phyloP scores from a whole-genome alignment of 2,329 filamentous ascomycete species.

The Fulvia fulva region DNA sequence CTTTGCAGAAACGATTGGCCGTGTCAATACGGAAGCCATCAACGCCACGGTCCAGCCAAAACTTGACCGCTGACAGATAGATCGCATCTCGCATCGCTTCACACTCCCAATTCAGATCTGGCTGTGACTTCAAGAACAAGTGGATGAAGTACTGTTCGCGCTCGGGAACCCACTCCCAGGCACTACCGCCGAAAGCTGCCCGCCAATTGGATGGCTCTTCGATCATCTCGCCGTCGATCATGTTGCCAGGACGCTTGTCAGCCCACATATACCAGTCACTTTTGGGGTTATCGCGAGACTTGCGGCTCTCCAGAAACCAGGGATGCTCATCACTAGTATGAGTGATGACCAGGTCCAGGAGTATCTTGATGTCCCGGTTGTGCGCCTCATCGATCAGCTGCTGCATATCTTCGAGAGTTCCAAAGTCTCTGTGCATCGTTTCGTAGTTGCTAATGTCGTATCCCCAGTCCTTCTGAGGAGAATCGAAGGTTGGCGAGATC shows the following conservation, averaged over 20 bases:
- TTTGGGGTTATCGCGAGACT: constrained; percentile 48
- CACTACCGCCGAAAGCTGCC: constrained; percentile 54
- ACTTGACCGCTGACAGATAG: constrained; percentile 55
- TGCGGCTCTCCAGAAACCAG: constrained; percentile 56
- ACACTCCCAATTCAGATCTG: constrained; percentile 84
- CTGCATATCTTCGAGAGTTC: constrained; percentile 63
- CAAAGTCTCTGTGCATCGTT: constrained; percentile 61
- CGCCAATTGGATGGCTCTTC: constrained; percentile 75
- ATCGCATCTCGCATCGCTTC: constrained; percentile 63
- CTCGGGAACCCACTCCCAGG: constrained; percentile 68
- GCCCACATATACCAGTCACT: constrained; percentile 57
- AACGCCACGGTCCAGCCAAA: constrained; percentile 73
- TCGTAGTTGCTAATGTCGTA: constrained; percentile 69
- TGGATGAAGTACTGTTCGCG: constrained; percentile 74
- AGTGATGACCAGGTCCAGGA: constrained; percentile 74
- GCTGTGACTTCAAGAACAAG: constrained; percentile 71
- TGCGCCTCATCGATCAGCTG: constrained; percentile 58
- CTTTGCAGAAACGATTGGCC: constrained; percentile 27
- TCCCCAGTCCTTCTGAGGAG: constrained; percentile 62
- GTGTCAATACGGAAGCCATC: constrained; percentile 40
- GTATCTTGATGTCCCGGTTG: constrained; percentile 62
- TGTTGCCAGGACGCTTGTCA: constrained; percentile 41
- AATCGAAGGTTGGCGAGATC: constrained; percentile 61
- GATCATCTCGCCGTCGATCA: constrained; percentile 14
- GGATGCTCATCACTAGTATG: constrained; percentile 64